A percentile compares a stretch with the other conserved stretches of the same genome.
Evolutionary conservation across 345 rosid species (phyloP).

Genomic region (Hypericum perforatum): DNA sequence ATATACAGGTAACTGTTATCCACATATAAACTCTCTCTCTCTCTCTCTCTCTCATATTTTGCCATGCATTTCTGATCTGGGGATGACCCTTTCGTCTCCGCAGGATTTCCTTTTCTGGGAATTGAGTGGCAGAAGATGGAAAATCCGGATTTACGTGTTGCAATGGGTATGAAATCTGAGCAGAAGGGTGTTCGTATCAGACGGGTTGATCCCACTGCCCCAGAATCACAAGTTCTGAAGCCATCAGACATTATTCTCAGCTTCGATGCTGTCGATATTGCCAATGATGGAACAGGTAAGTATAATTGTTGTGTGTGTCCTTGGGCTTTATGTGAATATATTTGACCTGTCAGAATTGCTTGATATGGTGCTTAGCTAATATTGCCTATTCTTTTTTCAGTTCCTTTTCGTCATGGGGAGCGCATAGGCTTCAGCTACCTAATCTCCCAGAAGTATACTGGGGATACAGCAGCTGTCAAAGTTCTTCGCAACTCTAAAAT

Average conservation of each 20-base stretch:
- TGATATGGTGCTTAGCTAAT: background rate
- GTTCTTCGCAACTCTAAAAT: slow-evolving; percentile 62
- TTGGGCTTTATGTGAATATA: background rate
- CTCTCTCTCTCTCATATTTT: background rate
- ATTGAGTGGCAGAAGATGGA: slow-evolving; percentile 99
- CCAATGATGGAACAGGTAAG: slow-evolving; percentile 94
- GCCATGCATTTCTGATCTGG: background rate
- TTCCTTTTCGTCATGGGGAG: slow-evolving; percentile 93
- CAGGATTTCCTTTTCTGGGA: slow-evolving; percentile 89
- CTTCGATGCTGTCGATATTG: slow-evolving; percentile 76
- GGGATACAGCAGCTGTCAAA: slow-evolving; percentile 68
- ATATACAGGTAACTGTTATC: slow-evolving; percentile 52
- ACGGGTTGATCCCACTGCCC: slow-evolving; percentile 88
- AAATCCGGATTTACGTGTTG: slow-evolving; percentile 70
- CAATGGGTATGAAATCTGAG: slow-evolving; percentile 73
- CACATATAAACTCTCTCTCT: background rate
- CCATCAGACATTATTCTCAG: slow-evolving; percentile 80
- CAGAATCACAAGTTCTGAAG: slow-evolving; percentile 72
- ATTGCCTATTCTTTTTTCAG: slow-evolving; percentile 31
- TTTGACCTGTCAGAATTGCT: background rate
- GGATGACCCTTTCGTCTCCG: background rate
- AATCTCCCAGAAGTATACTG: slow-evolving; percentile 85
- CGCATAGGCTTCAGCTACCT: slow-evolving; percentile 91
- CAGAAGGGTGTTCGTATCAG: slow-evolving; percentile 87
- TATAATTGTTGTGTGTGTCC: background rate